Evolutionary conservation across 2,329 filamentous ascomycete genomes (phyloP).

Genomic region (Fusarium sp.): DNA sequence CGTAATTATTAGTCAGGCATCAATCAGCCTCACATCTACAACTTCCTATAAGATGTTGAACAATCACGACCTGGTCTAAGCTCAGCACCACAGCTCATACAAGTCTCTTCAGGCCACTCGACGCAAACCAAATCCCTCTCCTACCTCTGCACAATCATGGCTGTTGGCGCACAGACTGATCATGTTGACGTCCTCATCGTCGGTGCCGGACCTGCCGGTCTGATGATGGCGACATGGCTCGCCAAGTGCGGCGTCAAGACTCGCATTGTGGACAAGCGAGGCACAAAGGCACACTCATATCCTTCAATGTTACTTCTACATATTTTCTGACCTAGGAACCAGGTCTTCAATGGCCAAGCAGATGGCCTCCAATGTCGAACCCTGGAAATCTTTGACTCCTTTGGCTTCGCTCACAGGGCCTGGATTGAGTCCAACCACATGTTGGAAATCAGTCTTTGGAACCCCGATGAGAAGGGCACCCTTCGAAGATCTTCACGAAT

Average conservation of each 20-base stretch:
- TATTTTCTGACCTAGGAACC: background rate
- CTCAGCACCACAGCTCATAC: background rate
- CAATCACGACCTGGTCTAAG: background rate
- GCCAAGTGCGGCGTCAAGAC: constrained; percentile 34
- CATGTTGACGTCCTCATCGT: constrained; percentile 26
- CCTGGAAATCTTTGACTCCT: constrained; percentile 78
- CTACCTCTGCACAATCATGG: background rate
- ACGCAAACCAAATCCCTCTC: background rate
- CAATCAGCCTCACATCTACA: background rate
- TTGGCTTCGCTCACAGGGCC: constrained; percentile 72
- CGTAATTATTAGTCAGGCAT: background rate
- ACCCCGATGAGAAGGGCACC: constrained; percentile 68
- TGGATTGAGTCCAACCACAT: constrained; percentile 77
- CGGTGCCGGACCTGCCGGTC: constrained; percentile 24
- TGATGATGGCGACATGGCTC: constrained; percentile 34
- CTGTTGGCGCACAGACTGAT: constrained; percentile 1
- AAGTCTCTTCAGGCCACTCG: background rate
- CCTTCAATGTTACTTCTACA: too few relatives aligned
- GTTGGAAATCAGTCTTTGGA: constrained; percentile 70
- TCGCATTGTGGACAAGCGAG: constrained; percentile 29
- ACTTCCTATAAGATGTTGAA: background rate
- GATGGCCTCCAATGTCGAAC: constrained; percentile 70
- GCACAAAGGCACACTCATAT: constrained; percentile 11
- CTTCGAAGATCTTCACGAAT: constrained; percentile 71
- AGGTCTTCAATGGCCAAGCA: constrained; percentile 53